Percentiles rank a stretch among this genome's conserved stretches.
phyloP scores from a whole-genome alignment of 164 flowering plant species.

The Berberis thunbergii region DNA sequence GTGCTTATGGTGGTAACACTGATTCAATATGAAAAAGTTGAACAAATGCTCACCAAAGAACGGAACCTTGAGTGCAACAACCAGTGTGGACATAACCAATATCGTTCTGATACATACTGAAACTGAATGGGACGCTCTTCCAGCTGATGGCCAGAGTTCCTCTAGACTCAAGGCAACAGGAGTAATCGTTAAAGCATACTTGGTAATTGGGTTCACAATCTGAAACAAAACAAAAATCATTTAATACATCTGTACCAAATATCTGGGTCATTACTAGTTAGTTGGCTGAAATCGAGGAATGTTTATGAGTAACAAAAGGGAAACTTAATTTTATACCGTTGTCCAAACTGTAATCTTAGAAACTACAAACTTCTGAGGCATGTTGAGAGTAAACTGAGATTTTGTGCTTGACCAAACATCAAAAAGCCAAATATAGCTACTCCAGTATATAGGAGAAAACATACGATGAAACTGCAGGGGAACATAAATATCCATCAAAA shows the following conservation, averaged over 20 bases:
- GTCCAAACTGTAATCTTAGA: constrained; percentile 68
- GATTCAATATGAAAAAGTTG: background rate
- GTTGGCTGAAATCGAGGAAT: background rate
- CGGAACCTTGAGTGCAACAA: constrained; percentile 52
- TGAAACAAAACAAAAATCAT: constrained; percentile 8
- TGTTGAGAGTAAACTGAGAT: constrained; percentile 65
- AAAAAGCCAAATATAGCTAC: constrained; percentile 47
- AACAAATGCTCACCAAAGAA: constrained; percentile 47
- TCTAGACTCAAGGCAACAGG: constrained; percentile 66
- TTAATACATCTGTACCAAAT: background rate
- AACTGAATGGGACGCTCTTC: background rate
- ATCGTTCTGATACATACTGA: constrained; percentile 26
- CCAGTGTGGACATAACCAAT: constrained; percentile 41
- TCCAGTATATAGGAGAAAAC: constrained; percentile 33
- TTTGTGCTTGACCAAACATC: constrained; percentile 57
- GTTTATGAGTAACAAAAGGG: background rate
- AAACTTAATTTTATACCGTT: constrained; percentile 29
- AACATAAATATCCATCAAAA: background rate
- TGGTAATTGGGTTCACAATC: constrained; percentile 61
- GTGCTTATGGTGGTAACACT: too few relatives aligned
- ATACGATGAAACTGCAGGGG: constrained; percentile 33
- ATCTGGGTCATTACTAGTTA: background rate
- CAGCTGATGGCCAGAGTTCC: constrained; percentile 32
- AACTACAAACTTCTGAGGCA: constrained; percentile 44
- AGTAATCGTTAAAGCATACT: constrained; percentile 60